A percentile compares a stretch with the other conserved stretches of the same genome.
phyloP scores from a whole-genome alignment of 257 asterid genomes.

The Nicotiana attenuata region DNA sequence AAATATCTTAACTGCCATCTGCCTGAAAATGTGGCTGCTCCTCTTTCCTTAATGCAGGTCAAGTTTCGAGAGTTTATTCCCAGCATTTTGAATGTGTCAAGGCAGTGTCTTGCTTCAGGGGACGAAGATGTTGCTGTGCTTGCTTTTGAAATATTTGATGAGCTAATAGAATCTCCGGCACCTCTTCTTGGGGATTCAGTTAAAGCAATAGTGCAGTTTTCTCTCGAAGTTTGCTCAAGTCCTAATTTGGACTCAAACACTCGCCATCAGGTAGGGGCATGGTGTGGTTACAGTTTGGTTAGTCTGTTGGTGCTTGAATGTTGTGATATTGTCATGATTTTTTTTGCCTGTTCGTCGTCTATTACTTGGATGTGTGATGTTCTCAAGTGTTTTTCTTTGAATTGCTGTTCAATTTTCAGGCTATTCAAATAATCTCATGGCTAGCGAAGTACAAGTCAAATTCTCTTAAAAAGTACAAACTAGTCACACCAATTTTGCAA shows the following conservation, averaged over 20 bases:
- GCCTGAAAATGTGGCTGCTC: slow-evolving; percentile 8
- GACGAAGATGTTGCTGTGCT: slow-evolving; percentile 93
- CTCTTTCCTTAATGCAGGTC: slow-evolving; percentile 41
- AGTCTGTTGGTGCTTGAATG: background rate
- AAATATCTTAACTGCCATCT: background rate
- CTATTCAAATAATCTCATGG: slow-evolving; percentile 98
- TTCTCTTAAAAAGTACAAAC: slow-evolving; percentile 95
- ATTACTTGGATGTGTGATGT: background rate
- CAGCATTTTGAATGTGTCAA: slow-evolving; percentile 86
- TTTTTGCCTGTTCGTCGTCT: background rate
- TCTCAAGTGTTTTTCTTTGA: background rate
- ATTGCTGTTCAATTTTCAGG: slow-evolving; percentile 38
- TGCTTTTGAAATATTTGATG: slow-evolving; percentile 98
- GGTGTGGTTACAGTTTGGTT: background rate
- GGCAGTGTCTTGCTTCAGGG: slow-evolving; percentile 97
- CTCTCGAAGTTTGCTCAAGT: slow-evolving; percentile 95
- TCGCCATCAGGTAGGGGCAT: slow-evolving; percentile 75
- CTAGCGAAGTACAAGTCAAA: slow-evolving; percentile 80
- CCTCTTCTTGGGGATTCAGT: slow-evolving; percentile 98
- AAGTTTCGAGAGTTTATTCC: slow-evolving; percentile 95
- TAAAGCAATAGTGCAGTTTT: slow-evolving; percentile 85
- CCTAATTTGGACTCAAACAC: slow-evolving; percentile 74
- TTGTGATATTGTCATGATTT: background rate
- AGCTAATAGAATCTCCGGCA: slow-evolving; percentile 97
- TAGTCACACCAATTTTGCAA: slow-evolving; percentile 91